Conservation (phyloP, 352 stramenopile genomes). For the Globisporangium cylindrosporum region DNA sequence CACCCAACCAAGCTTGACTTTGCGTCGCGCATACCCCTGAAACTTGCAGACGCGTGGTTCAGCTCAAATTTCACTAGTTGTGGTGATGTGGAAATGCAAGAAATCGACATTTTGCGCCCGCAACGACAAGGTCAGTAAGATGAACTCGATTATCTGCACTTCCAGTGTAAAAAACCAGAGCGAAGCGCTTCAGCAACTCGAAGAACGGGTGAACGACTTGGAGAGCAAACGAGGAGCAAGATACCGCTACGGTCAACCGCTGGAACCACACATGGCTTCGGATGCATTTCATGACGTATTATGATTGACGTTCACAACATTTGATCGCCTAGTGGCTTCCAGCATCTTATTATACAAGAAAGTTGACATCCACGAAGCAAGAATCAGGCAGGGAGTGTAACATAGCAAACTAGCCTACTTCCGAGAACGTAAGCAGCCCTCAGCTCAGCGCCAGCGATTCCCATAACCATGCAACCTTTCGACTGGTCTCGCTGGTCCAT, state of each 20-base stretch:
- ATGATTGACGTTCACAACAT: no score
- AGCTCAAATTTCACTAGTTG: constrained; percentile 3
- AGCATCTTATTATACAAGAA: no score
- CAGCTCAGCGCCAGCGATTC: no score
- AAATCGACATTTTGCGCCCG: neutral
- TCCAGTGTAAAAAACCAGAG: neutral
- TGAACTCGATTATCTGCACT: neutral
- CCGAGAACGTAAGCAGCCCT: no score
- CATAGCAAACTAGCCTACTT: no score
- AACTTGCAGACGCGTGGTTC: constrained; percentile 58
- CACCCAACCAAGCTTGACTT: constrained; percentile 55
- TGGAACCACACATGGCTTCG: no score
- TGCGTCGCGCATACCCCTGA: constrained; percentile 52
- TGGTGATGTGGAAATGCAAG: neutral
- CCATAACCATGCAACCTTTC: no score
- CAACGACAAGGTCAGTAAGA: neutral
- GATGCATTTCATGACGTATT: no score
- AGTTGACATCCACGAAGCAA: no score
- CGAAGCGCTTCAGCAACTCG: neutral
- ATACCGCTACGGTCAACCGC: neutral
- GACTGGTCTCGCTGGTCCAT: no score
- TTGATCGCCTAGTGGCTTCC: no score
- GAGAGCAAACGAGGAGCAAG: neutral
- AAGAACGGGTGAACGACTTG: neutral
- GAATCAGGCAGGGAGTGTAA: no score